Evolutionary conservation across 2,329 filamentous ascomycete genomes (phyloP), one percentile per base, ranked within the genome.

Genomic region (Aspergillus sp.): DNA sequence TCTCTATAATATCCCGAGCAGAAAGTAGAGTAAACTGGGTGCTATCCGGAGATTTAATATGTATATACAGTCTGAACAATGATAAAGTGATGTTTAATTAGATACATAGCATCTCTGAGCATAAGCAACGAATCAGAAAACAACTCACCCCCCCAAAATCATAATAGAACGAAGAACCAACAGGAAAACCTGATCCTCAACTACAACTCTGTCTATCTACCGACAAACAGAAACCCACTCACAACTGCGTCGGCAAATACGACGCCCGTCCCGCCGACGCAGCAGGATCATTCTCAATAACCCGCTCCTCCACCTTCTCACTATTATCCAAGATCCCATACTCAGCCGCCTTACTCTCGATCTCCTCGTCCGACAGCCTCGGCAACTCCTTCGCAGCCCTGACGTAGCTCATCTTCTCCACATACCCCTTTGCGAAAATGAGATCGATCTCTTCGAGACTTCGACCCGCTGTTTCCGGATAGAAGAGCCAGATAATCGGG

Each of bases 401-500:
- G 6, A 62, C 60, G 14, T 60, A 62, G 52, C 42, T 62, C 32
- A 62, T 62, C 3, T 58, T 58, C 26, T 63, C 58, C 10, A 52
- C 11, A 36, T 61, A 61, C 7, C 71, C 68, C 71, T 75, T 71
- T 20, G 72, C 67, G 54, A 71, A 72, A 36, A 73, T 68, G 16
- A 73, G 58, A 61, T 72, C 67, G 54, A 75, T 67, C 56, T 74
- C 71, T 57, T 76, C 73, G 29, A 75, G 65, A 18, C 69, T 70
- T 20, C 68, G 68, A 45, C 71, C 73, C 14, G 71, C 70, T 0
- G 78, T 77, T 62, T 80, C 78, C 1, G 77, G 77, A 58, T 82
- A 79, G 71, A 81, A 78, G 73, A 82, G 80, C 69, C 77, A 79
- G 62, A 80, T 78, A 61, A 80, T 57, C 4, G 80, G 80, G 52